These are phyloP conservation scores for Phytophthora uliginosa DNA, from an alignment of 352 stramenopile genomes.

Conservation along the genomic window DNA sequence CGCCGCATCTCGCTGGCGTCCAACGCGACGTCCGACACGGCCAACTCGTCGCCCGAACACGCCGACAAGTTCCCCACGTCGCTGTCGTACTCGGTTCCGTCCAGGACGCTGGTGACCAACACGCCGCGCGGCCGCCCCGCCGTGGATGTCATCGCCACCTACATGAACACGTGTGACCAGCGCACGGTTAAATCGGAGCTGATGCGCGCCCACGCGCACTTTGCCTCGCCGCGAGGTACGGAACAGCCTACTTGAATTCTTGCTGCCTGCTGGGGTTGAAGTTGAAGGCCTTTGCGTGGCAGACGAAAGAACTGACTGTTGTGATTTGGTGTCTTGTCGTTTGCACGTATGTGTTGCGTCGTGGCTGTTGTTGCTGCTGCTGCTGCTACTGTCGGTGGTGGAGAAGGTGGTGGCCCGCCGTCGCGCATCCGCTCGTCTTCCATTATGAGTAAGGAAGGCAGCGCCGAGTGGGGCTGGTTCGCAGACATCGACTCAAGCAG, in stretches of 20 bases:
- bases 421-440: slow-evolving; percentile 73
- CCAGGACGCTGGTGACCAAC: slow-evolving; percentile 61
- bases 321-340: slow-evolving; percentile 41
- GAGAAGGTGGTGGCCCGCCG: slow-evolving; percentile 41
- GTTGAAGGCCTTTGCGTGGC: slow-evolving; percentile 17
- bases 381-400: slow-evolving; percentile 1
- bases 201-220: slow-evolving; percentile 79
- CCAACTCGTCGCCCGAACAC: slow-evolving; percentile 44
- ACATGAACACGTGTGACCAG: slow-evolving; percentile 91
- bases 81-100: slow-evolving; percentile 82
- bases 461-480: slow-evolving; percentile 91
- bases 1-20: slow-evolving; percentile 60
- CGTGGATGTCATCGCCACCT: slow-evolving; percentile 90
- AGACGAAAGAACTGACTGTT: slow-evolving; percentile 39
- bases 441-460: slow-evolving; percentile 81
- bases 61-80: slow-evolving; percentile 54
- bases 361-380: slow-evolving; percentile 28
- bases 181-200: slow-evolving; percentile 84
- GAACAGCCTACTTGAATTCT: slow-evolving; percentile 26
- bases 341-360: slow-evolving; percentile 33
- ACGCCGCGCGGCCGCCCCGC: slow-evolving; percentile 74
- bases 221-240: slow-evolving; percentile 76
- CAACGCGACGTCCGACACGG: slow-evolving; percentile 54
- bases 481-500: slow-evolving; percentile 90
- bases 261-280: slow-evolving; percentile 37